A percentile compares a stretch with the other conserved stretches of the same genome.
Conservation (phyloP, 768 basidiomycete species). For the Suillus ampliporus region DNA sequence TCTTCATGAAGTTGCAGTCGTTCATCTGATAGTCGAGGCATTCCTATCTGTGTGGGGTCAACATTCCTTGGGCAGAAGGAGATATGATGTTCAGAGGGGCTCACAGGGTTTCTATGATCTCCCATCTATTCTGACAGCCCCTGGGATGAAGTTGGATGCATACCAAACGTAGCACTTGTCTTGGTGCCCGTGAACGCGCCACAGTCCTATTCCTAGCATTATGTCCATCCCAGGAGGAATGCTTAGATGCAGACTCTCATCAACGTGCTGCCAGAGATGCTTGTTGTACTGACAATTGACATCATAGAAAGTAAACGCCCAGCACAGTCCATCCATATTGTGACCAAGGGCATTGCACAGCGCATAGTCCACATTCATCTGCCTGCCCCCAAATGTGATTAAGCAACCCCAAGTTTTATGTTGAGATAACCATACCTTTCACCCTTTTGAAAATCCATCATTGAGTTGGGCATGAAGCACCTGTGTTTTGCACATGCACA, state of each 20-base stretch:
- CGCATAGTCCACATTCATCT: conserved; percentile 16
- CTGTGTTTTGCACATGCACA: conserved; percentile 37
- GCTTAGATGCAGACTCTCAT: too few species aligned
- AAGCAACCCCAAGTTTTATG: too few species aligned
- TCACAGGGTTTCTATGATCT: conserved; percentile 17
- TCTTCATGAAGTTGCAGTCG: conserved; percentile 33
- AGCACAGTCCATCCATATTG: not conserved
- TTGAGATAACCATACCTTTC: conserved; percentile 18
- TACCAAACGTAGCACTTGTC: conserved; percentile 24
- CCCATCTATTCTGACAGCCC: not conserved
- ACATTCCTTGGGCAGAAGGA: not conserved
- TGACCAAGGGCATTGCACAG: not conserved
- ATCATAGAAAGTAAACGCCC: conserved; percentile 1
- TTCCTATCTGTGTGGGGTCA: conserved; percentile 12
- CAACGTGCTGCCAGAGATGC: not conserved
- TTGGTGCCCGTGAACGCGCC: conserved; percentile 33
- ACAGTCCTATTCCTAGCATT: conserved; percentile 25
- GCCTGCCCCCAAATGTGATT: conserved; percentile 23
- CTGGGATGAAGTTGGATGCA: not conserved
- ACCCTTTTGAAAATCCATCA: conserved; percentile 19
- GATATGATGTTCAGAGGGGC: conserved; percentile 2
- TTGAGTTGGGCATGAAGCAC: conserved; percentile 31
- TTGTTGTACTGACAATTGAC: conserved; percentile 19
- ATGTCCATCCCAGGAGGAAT: conserved; percentile 9
- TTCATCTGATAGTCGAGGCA: conserved; percentile 24